Conservation (phyloP, 1,139 yeast genomes). For the Kurtzmaniella quercitrusa region DNA sequence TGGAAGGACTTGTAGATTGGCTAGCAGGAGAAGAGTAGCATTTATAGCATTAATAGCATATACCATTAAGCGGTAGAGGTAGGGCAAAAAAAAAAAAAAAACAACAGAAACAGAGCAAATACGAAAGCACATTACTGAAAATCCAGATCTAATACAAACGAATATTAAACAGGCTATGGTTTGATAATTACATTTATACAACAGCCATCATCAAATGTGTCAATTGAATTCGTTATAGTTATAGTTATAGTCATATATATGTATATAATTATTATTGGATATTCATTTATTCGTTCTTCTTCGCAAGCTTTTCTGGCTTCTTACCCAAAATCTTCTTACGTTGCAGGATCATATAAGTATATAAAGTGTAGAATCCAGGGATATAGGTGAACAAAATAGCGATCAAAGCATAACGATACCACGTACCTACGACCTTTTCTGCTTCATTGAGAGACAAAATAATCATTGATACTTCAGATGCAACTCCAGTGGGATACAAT, state of each 20-base stretch:
- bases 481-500: conserved; percentile 87
- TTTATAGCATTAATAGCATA: not conserved
- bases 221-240: too few species aligned
- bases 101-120: too few species aligned
- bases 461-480: conserved; percentile 72
- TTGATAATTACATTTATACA: not conserved
- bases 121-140: too few species aligned
- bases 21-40: conserved; percentile 17
- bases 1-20: conserved; percentile 30
- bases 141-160: too few species aligned
- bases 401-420: conserved; percentile 53
- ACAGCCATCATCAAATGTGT: too few species aligned
- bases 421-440: conserved; percentile 41
- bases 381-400: conserved; percentile 61
- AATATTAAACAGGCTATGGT: too few species aligned
- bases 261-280: too few species aligned
- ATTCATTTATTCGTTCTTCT: conserved; percentile 2
- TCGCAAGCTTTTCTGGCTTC: conserved; percentile 13
- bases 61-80: not conserved
- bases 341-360: conserved; percentile 85
- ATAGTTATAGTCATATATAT: too few species aligned
- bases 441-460: conserved; percentile 68
- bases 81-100: too few species aligned
- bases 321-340: conserved; percentile 63
- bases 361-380: conserved; percentile 85